These are phyloP conservation scores for Exophiala alcalophila DNA, from an alignment of 2,329 filamentous ascomycete genomes.

Conservation along the genomic window DNA sequence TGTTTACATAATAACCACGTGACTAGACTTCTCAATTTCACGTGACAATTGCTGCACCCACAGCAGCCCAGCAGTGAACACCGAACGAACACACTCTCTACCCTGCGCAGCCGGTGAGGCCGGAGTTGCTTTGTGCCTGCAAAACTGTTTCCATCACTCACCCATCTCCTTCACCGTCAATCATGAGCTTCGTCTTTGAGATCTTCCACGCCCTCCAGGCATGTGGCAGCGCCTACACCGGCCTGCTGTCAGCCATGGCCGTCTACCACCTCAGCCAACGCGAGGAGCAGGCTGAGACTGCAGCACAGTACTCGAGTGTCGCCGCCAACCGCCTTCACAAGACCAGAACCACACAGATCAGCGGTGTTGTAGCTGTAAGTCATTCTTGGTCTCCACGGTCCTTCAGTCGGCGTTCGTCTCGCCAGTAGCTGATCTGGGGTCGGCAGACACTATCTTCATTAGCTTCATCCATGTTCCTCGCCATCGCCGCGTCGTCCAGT, in stretches of 20 bases:
- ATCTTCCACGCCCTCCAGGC: slow-evolving; percentile 22
- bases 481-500: slow-evolving; percentile 11
- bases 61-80: too few species aligned
- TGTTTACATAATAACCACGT: too few species aligned
- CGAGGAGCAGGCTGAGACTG: slow-evolving; percentile 22
- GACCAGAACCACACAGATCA: slow-evolving; percentile 25
- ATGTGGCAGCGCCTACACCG: slow-evolving; percentile 12
- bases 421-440: background rate
- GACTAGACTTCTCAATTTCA: too few species aligned
- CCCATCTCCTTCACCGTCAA: background rate
- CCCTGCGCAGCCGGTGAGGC: too few species aligned
- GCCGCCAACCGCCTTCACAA: slow-evolving; percentile 23
- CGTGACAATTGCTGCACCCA: too few species aligned
- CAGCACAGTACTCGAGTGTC: slow-evolving; percentile 22
- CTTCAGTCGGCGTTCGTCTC: background rate
- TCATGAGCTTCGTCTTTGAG: slow-evolving; percentile 18
- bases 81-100: too few species aligned
- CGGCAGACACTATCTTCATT: slow-evolving; percentile 16
- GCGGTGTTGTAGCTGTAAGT: slow-evolving; percentile 25
- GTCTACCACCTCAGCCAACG: slow-evolving; percentile 24
- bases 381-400: background rate
- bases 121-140: too few species aligned
- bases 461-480: slow-evolving; percentile 14
- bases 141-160: background rate
- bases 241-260: slow-evolving; percentile 21